Evolutionary conservation across 2,329 filamentous ascomycete genomes (phyloP).

Genomic region (Beauveria scarabaeidicola): DNA sequence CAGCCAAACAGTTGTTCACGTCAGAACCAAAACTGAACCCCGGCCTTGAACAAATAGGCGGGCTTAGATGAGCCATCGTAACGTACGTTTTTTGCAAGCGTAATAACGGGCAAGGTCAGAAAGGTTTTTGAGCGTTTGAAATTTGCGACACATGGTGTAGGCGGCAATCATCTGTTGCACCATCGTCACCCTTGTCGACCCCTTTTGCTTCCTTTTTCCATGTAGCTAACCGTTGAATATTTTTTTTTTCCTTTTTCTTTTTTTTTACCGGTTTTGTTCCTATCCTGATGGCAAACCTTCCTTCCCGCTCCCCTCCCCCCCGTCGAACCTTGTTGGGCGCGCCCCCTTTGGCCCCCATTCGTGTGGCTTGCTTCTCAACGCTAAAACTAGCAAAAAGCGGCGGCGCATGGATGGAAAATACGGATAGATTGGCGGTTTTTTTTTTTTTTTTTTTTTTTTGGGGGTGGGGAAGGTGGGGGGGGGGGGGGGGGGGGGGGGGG

Average conservation of each 20-base stretch:
- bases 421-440: conserved; percentile 7
- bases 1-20: not conserved
- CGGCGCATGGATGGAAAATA: not conserved
- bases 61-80: not conserved
- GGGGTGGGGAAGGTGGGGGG: no score
- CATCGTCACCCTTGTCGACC: not conserved
- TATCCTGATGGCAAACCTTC: no score
- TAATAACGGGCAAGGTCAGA: not conserved
- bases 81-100: not conserved
- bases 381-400: not conserved
- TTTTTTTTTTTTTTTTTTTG: no score
- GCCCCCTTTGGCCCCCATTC: not conserved
- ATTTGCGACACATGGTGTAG: not conserved
- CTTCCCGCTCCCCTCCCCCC: not conserved
- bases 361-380: not conserved
- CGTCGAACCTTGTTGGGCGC: not conserved
- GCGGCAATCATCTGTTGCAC: not conserved
- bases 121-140: not conserved
- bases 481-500: no score
- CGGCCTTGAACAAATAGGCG: not conserved
- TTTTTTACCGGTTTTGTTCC: not conserved
- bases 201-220: not conserved
- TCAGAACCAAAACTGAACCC: conserved; percentile 8
- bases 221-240: not conserved
- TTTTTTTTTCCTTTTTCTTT: not conserved